phyloP scores from a whole-genome alignment of 2,329 filamentous ascomycete genomes.

The Fusarium sp. region DNA sequence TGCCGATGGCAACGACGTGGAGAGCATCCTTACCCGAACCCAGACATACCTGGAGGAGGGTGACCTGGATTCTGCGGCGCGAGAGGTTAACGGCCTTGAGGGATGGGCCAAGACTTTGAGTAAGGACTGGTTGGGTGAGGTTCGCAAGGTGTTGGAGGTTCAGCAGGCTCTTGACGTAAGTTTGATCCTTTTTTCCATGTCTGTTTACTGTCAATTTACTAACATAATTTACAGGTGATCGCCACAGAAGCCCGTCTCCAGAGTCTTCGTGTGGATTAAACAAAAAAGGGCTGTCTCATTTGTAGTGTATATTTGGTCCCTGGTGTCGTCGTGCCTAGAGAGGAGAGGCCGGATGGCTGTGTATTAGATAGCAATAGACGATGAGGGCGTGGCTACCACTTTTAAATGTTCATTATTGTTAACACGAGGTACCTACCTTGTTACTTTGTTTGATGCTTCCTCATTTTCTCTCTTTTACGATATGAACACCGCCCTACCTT shows the following conservation, averaged over 20 bases:
- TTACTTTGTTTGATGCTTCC: background rate
- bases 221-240: constrained; percentile 74
- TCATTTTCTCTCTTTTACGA: background rate
- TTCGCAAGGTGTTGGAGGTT: constrained; percentile 92
- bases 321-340: constrained; percentile 49
- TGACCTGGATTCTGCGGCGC: constrained; percentile 88
- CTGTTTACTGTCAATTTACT: constrained; percentile 22
- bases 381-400: constrained; percentile 44
- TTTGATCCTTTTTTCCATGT: constrained; percentile 43
- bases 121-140: constrained; percentile 93
- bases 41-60: constrained; percentile 94
- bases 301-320: constrained; percentile 56
- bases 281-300: constrained; percentile 49
- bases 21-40: constrained; percentile 91
- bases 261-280: constrained; percentile 85
- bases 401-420: constrained; percentile 20
- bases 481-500: background rate
- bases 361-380: constrained; percentile 58
- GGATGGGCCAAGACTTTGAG: constrained; percentile 97
- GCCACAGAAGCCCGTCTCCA: constrained; percentile 90
- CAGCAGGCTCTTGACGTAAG: constrained; percentile 95
- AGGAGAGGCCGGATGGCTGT: constrained; percentile 49
- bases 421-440: background rate
- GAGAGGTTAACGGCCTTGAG: constrained; percentile 93
- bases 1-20: constrained; percentile 88